Base-by-base conservation (phyloP, 352 stramenopile genomes). In the Phytophthora melonis region DNA sequence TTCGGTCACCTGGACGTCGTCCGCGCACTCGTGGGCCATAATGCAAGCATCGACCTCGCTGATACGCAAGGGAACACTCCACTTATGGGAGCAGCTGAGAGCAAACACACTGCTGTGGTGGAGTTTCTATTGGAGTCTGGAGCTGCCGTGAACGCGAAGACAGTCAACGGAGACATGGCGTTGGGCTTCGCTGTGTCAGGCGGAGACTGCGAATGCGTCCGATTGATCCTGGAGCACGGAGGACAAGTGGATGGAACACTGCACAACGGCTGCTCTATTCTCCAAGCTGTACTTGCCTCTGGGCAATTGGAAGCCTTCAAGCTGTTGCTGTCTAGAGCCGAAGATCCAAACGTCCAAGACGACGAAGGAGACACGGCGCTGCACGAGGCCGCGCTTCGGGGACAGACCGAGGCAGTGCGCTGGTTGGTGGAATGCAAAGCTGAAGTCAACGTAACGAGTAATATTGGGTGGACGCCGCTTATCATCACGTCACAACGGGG, bases 141-240 rank as follows among this genome's bases (percentile, higher is more conserved):
- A 5, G 41, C 66, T 18, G 6, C 5, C 32, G 58, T 64, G n/a
- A 50, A 68, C 18, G 27, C 5, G 5, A 63, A 57, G 43, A 21
- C 23, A 10, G 13, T 34, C 5, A 53, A 55, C 21, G 58, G 58
- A 18, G 53, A 62, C 10, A 68, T 16, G 10, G 50, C 52, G 16
- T 39, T 73, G 16, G 8, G 41, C 2, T 58, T 63, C 36, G 49
- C 66, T 45, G 58, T 54, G 5, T 21, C 3, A 7, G 32, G n/a
- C 9, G 58, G 41, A 13, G 25, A 63, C n/a, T 21, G 11, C 3
- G 58, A 63, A 2, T 61, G 25, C 3, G 19, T 63, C 47, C 32
- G 55, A 23, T 16, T 68, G n/a, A 19, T 73, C 25, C 39, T 73
- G 19, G 58, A 68, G 21, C 34, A 47, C 19, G 66, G 66, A 2